Percentiles rank a stretch among this genome's conserved stretches.
Evolutionary conservation across 1,284 basidiomycete species (phyloP).

Genomic region (Cutaneotrichosporon dermatis): DNA sequence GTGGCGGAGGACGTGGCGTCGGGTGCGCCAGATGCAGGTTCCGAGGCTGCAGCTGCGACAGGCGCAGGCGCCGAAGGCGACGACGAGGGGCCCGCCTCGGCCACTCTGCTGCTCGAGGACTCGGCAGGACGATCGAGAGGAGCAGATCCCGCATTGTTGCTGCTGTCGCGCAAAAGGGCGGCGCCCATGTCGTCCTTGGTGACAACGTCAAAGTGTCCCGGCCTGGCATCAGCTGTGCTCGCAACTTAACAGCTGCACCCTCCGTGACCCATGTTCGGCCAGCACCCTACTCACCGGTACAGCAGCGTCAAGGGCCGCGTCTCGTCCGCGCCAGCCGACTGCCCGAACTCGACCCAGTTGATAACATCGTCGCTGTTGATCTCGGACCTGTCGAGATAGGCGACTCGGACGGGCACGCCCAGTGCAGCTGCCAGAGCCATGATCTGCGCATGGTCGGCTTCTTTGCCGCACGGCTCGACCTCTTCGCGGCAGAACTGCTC

Average conservation of each 20-base stretch:
- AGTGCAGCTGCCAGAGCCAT: slow-evolving; percentile 69
- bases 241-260: no score
- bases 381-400: slow-evolving; percentile 67
- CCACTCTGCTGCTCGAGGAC: no score
- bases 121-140: no score
- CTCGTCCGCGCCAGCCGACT: slow-evolving; percentile 37
- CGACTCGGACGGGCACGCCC: slow-evolving; percentile 64
- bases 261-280: no score
- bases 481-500: slow-evolving; percentile 68
- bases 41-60: no score
- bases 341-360: slow-evolving; percentile 63
- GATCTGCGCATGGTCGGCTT: slow-evolving; percentile 86
- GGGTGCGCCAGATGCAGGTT: no score
- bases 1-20: no score
- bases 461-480: slow-evolving; percentile 74
- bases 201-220: slow-evolving; percentile 74
- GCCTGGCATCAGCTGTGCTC: slow-evolving; percentile 49
- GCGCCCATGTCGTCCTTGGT: slow-evolving; percentile 33
- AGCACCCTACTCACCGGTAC: slow-evolving; percentile 59
- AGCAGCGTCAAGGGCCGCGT: slow-evolving; percentile 55
- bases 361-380: slow-evolving; percentile 36
- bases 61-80: no score
- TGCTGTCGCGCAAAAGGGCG: not conserved
- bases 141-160: no score
- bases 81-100: no score